Evolutionary conservation across 192 early-diverging fungal genomes (phyloP).

Genomic region (Gamsiella multidivaricata): DNA sequence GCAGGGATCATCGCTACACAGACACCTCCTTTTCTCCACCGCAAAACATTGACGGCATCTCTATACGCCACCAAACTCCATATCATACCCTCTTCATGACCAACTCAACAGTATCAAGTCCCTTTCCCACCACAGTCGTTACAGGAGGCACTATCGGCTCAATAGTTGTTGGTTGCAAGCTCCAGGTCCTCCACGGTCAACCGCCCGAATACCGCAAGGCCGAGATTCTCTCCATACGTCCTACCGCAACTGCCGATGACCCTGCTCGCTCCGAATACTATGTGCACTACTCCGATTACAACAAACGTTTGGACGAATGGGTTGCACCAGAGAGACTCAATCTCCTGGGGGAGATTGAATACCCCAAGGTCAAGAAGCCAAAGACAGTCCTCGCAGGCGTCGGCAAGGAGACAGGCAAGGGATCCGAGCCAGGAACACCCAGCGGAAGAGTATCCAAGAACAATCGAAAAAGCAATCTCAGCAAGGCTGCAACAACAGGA

Average conservation of each 20-base stretch:
- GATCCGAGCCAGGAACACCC: conserved; percentile 56
- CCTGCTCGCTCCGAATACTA: conserved; percentile 80
- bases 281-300: conserved; percentile 96
- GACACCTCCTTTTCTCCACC: no score
- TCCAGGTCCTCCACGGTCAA: conserved; percentile 45
- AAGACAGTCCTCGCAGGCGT: conserved; percentile 48
- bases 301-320: conserved; percentile 99
- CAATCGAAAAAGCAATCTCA: conserved; percentile 47
- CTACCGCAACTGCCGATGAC: conserved; percentile 51
- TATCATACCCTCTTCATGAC: neutral
- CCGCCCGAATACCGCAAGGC: conserved; percentile 77
- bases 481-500: conserved; percentile 58
- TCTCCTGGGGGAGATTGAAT: conserved; percentile 74
- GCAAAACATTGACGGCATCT: neutral
- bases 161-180: conserved; percentile 44
- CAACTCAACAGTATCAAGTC: conserved; percentile 46
- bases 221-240: conserved; percentile 86
- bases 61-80: neutral
- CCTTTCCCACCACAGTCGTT: conserved; percentile 42
- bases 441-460: conserved; percentile 40
- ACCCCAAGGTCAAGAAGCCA: conserved; percentile 73
- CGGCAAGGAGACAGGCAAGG: conserved; percentile 53
- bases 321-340: conserved; percentile 74
- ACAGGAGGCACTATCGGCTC: conserved; percentile 48
- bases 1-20: no score